Base-by-base conservation (phyloP, 2,329 filamentous ascomycete species). In the Fusarium duplospermum region DNA sequence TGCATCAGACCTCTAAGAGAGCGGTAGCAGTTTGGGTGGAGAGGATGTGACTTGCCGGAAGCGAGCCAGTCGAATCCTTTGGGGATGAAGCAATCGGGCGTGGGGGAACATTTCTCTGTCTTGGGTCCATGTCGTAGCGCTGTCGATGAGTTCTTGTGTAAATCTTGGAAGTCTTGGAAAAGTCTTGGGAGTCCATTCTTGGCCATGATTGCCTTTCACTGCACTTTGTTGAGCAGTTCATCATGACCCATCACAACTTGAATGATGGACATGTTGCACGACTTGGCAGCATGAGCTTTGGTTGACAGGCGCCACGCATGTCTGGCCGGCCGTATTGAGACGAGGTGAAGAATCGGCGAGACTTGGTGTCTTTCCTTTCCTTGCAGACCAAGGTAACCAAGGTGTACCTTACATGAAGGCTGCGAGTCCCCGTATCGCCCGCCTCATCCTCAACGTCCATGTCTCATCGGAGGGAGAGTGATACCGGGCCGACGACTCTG, bases 61-160 rank as follows among this genome's bases (percentile, higher is more conserved):
- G 70, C 66, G 72, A 69, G 62, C 72, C 62, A 71, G 64, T 77
- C 24, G 59, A n/a, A 66, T 56, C 52, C 42, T 64, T 22, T 47
- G 61, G 45, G 59, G 10, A 69, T 67, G 67, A 68, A 69, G 59
- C 54, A 69, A 65, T 59, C 35, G 68, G 31, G 52, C 58, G 61
- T 66, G 69, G 71, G 70, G 75, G 72, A 62, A 27, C 42, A 59
- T 36, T 56, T 61, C 40, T 20, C 20, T 57, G 24, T 57, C 38
- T 58, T 42, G 57, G 27, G 50, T 33, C n/a, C 45, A 36, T 58
- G 56, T 24, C 56, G 56, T 38, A 40, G 56, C 56, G 56, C 33
- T 22, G 35, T 63, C 40, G 42, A 66, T 47, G 59, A 47, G 40
- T 54, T 63, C 47, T 63, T 56, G 45, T 63, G 47, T 42, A 54